Conservation (phyloP, 257 asterid species). For the Solanum chilense region DNA sequence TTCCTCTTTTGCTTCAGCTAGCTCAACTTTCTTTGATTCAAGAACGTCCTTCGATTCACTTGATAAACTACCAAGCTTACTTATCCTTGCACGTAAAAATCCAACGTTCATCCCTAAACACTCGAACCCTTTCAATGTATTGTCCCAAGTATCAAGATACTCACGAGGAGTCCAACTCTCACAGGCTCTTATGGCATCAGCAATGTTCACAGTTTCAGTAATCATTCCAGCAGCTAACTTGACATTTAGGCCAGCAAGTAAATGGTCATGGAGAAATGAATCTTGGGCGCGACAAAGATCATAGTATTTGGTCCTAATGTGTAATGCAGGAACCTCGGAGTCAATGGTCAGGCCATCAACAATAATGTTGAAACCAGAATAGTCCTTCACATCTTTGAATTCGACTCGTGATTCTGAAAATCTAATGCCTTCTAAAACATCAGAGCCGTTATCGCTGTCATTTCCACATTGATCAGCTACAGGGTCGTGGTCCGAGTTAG, state of each 20-base stretch:
- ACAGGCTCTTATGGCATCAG: conserved; percentile 42
- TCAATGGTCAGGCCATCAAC: conserved; percentile 38
- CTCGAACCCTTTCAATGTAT: conserved; percentile 44
- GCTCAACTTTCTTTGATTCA: conserved; percentile 18
- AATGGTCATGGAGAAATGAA: conserved; percentile 36
- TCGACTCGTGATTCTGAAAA: conserved; percentile 9
- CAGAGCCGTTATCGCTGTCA: conserved; percentile 7
- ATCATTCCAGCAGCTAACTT: conserved; percentile 44
- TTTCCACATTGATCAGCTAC: background rate
- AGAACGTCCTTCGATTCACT: conserved; percentile 9
- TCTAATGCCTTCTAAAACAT: conserved; percentile 16
- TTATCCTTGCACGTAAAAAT: conserved; percentile 33
- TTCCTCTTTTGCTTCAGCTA: conserved; percentile 17
- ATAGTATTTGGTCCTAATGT: conserved; percentile 29
- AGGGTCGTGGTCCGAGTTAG: background rate
- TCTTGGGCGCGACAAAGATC: conserved; percentile 46
- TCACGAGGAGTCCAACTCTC: conserved; percentile 12
- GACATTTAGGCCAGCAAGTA: conserved; percentile 37
- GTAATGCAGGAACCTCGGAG: conserved; percentile 21
- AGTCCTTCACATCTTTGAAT: conserved; percentile 30
- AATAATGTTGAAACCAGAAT: conserved; percentile 36
- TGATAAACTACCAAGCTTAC: conserved; percentile 13
- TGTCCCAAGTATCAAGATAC: conserved; percentile 36
- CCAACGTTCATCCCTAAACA: conserved; percentile 57
- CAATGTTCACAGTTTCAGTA: conserved; percentile 31